These are phyloP conservation scores for Heterobasidion irregulare DNA, from an alignment of 1,284 basidiomycete species.

Conservation along the genomic window DNA sequence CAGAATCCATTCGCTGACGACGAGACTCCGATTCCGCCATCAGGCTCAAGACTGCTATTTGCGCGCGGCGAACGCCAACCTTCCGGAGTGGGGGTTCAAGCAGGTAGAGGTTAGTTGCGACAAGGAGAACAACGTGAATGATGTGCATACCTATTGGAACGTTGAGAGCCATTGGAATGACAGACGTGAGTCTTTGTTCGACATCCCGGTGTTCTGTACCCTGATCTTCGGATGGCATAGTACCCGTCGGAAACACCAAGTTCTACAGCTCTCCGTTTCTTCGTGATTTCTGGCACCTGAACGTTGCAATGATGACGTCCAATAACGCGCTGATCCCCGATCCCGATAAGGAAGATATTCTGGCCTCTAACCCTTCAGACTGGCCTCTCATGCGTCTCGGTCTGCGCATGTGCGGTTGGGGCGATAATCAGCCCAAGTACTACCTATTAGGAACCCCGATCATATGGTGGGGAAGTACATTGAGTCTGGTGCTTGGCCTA, in stretches of 20 bases:
- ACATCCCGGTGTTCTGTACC: constrained; percentile 1
- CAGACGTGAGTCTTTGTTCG: constrained; percentile 49
- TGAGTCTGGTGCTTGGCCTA: constrained; percentile 57
- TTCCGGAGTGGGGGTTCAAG: constrained; percentile 99
- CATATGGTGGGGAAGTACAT: constrained; percentile 83
- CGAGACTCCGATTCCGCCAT: constrained; percentile 82
- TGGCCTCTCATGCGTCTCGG: constrained; percentile 92
- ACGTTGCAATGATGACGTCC: constrained; percentile 99
- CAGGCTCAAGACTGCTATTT: constrained; percentile 79
- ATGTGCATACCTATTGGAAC: constrained; percentile 95
- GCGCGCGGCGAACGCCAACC: constrained; percentile 78
- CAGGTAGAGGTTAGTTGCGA: constrained; percentile 95
- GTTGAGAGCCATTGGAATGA: constrained; percentile 97
- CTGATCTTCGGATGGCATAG: constrained; percentile 27
- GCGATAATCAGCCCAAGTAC: constrained; percentile 82
- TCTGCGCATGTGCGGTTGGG: constrained; percentile 97
- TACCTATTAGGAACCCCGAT: constrained; percentile 91
- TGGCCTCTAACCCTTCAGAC: constrained; percentile 87
- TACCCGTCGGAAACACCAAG: constrained; percentile 77
- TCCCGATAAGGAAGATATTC: constrained; percentile 96
- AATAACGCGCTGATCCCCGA: constrained; percentile 98
- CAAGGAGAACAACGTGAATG: constrained; percentile 78
- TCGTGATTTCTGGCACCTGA: constrained; percentile 96
- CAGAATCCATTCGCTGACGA: constrained; percentile 84
- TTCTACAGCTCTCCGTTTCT: constrained; percentile 90